These are phyloP conservation scores for Zopfia rhizophila DNA, from an alignment of 2,329 filamentous ascomycete genomes.

Conservation along the genomic window DNA sequence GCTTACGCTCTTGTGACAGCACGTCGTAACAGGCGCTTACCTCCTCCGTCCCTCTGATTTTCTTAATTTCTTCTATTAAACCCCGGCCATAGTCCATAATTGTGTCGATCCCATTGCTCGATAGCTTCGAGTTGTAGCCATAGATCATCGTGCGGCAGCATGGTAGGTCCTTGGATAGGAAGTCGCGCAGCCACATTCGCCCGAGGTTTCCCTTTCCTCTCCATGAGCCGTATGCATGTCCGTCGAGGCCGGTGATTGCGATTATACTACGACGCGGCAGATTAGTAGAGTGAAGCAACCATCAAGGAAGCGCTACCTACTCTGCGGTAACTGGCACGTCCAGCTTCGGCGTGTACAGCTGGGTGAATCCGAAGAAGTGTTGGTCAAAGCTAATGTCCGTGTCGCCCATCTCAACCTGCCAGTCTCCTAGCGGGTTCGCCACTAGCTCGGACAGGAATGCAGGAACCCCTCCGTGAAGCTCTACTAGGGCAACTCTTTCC, in stretches of 20 bases:
- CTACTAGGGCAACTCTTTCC: slow-evolving; percentile 17
- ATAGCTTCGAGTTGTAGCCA: slow-evolving; percentile 49
- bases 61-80: slow-evolving; percentile 21
- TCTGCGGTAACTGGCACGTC: slow-evolving; percentile 13
- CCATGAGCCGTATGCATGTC: slow-evolving; percentile 21
- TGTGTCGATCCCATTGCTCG: slow-evolving; percentile 31
- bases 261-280: slow-evolving; percentile 11
- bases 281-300: no score
- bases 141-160: slow-evolving; percentile 36
- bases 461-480: slow-evolving; percentile 16
- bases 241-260: slow-evolving; percentile 18
- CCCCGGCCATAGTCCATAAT: slow-evolving; percentile 26
- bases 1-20: no score
- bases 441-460: slow-evolving; percentile 14
- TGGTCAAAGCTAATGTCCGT: slow-evolving; percentile 28
- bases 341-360: slow-evolving; percentile 29
- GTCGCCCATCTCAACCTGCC: slow-evolving; percentile 17
- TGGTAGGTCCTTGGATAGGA: slow-evolving; percentile 19
- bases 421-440: slow-evolving; percentile 12
- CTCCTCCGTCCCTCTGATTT: slow-evolving; percentile 16
- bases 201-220: slow-evolving; percentile 11
- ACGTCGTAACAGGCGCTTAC: slow-evolving; percentile 25
- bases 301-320: slow-evolving; percentile 14
- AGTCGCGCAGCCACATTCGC: slow-evolving; percentile 19
- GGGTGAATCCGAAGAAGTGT: slow-evolving; percentile 40